Evolutionary conservation across 306 rosid genomes (phyloP), one percentile per base, ranked within the genome.

Genomic region (Cucurbita moschata): DNA sequence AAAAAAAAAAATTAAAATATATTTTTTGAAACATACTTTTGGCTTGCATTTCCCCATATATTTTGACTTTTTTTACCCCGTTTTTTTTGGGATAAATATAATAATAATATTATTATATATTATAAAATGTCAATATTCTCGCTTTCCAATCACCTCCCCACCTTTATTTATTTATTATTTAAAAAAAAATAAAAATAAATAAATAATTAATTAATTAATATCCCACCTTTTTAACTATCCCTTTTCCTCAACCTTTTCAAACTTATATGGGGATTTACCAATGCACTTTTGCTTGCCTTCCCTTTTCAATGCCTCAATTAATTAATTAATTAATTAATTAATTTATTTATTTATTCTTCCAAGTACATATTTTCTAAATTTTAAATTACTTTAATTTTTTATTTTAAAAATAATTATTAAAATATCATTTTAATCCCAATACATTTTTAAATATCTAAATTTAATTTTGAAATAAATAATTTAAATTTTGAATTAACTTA

Each of bases 181-280:
- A 2, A 0, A 30, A 30, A 30, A 30, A 30, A 21, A 21, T 21
- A 21, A 30, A 2, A 30, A 14, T 51, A 47, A n/a, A n/a, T n/a
- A n/a, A n/a, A n/a, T n/a, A n/a, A 38, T 38, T 62, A 0, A 38
- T 62, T 62, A 15, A 1, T 62, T 62, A 38, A 8, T 16, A 62
- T 62, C 8, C 14, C 0, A 38, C 69, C 49, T 62, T 62, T 62
- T 62, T 38, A 38, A 49, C 68, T 4, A 37, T 14, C 67, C 67
- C 46, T 61, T 62, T 39, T 38, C 49, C 26, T 62, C 5, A 7
- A 16, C 69, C 69, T 62, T 62, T 62, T 62, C 49, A 62, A 39
- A 62, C 69, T 15, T 62, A 39, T 39, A 62, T 62, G 69, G 69
- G 69, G 69, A 62, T 62, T 62, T 62, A 16, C 46, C 69, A 62